A percentile compares a stretch with the other conserved stretches of the same genome.
Conservation (phyloP, 1,284 basidiomycete genomes). For the Taiwanofungus camphoratus region DNA sequence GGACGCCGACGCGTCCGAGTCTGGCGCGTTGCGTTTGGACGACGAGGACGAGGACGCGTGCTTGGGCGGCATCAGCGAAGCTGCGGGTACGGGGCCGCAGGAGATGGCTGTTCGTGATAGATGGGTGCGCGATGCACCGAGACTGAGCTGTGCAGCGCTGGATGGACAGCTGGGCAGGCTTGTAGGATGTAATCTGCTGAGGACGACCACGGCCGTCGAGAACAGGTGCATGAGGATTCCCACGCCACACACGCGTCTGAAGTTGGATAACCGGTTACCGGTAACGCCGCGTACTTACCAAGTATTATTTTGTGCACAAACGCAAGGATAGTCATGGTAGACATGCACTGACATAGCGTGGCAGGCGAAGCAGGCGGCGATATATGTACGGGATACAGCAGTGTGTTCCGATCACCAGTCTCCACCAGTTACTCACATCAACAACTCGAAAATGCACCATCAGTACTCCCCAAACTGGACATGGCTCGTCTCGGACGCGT, state of each 20-base stretch:
- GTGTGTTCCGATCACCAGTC: too few relatives aligned
- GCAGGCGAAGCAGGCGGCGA: not conserved
- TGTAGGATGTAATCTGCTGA: not conserved
- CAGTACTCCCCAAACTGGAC: constrained; percentile 85
- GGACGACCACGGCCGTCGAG: constrained; percentile 6
- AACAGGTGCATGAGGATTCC: not conserved
- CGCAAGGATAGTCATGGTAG: too few relatives aligned
- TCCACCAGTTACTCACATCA: too few relatives aligned
- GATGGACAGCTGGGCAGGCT: not conserved
- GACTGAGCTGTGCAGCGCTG: too few relatives aligned
- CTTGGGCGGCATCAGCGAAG: constrained; percentile 31
- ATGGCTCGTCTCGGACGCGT: constrained; percentile 86
- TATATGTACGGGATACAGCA: not conserved
- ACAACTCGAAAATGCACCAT: constrained; percentile 4
- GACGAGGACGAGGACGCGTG: constrained; percentile 19
- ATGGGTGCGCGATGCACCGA: not conserved
- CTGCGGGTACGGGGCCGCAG: not conserved
- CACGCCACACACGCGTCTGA: constrained; percentile 22
- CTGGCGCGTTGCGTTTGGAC: constrained; percentile 22
- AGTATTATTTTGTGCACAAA: not conserved
- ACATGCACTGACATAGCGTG: not conserved
- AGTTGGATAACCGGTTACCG: too few relatives aligned
- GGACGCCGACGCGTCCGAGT: not conserved
- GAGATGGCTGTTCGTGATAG: not conserved
- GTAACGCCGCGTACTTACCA: not conserved